Evolutionary conservation across 2,329 filamentous ascomycete genomes (phyloP).

Genomic region (Fusarium praegraminearum): DNA sequence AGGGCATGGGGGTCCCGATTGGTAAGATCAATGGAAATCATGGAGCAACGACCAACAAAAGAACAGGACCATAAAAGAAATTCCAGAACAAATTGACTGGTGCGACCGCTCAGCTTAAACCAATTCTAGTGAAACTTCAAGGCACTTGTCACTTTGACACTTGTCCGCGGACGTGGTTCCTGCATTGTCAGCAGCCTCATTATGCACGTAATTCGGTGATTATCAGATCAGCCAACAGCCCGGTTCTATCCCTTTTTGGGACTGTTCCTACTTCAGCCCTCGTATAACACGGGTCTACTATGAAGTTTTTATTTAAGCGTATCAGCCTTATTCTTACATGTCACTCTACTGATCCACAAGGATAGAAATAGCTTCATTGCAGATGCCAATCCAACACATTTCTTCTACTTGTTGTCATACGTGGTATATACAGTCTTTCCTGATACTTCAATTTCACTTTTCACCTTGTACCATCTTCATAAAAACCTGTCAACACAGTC

Average conservation of each 20-base stretch:
- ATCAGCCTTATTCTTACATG: not conserved
- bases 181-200: not conserved
- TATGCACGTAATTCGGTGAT: not conserved
- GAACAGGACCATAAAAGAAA: not conserved
- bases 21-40: not conserved
- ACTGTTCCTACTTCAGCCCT: not conserved
- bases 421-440: no score
- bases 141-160: not conserved
- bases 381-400: not conserved
- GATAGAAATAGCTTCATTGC: not conserved
- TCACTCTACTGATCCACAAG: not conserved
- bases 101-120: not conserved
- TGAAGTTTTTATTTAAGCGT: not conserved
- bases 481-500: conserved; percentile 17
- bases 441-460: not conserved
- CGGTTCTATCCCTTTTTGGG: not conserved
- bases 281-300: not conserved
- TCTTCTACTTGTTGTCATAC: rapidly evolving
- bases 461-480: conserved; percentile 35
- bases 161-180: not conserved
- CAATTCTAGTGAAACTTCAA: not conserved
- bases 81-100: not conserved
- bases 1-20: not conserved
- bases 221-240: not conserved
- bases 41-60: not conserved